These are phyloP conservation scores for Schizonepeta tenuifolia DNA, from an alignment of 257 asterid species.

Conservation along the genomic window DNA sequence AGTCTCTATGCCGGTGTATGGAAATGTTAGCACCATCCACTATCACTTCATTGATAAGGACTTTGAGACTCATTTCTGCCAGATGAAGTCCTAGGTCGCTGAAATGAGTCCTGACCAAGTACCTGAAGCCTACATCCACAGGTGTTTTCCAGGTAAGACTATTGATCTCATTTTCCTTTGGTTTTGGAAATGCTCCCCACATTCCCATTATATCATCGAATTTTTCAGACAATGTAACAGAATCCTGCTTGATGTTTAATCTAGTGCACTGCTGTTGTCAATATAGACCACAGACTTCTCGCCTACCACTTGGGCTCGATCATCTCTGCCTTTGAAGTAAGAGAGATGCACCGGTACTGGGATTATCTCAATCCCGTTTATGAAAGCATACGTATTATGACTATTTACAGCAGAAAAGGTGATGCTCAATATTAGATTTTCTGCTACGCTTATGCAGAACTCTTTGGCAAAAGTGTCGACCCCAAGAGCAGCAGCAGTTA, in stretches of 20 bases:
- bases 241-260: conserved; percentile 36
- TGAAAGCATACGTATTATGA: conserved; percentile 31
- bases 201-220: conserved; percentile 23
- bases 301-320: conserved; percentile 27
- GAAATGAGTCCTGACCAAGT: conserved; percentile 62
- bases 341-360: conserved; percentile 23
- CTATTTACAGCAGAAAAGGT: conserved; percentile 24
- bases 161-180: conserved; percentile 22
- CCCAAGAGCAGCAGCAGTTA: conserved; percentile 32
- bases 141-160: conserved; percentile 44
- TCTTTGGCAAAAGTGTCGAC: conserved; percentile 31
- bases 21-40: no score
- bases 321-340: conserved; percentile 26
- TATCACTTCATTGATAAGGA: conserved; percentile 45
- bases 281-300: conserved; percentile 36
- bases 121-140: conserved; percentile 58
- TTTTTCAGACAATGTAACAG: conserved; percentile 31
- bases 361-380: conserved; percentile 45
- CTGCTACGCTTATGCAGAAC: conserved; percentile 34
- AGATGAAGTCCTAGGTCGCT: conserved; percentile 26
- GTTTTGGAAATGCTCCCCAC: no score
- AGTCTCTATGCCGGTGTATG: no score
- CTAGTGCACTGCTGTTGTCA: conserved; percentile 54
- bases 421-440: conserved; percentile 24
- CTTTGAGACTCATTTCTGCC: conserved; percentile 37